A percentile compares a stretch with the other conserved stretches of the same genome.
These are phyloP conservation scores for Linnemannia elongata DNA, from an alignment of 192 early-diverging fungal species.

Conservation along the genomic window DNA sequence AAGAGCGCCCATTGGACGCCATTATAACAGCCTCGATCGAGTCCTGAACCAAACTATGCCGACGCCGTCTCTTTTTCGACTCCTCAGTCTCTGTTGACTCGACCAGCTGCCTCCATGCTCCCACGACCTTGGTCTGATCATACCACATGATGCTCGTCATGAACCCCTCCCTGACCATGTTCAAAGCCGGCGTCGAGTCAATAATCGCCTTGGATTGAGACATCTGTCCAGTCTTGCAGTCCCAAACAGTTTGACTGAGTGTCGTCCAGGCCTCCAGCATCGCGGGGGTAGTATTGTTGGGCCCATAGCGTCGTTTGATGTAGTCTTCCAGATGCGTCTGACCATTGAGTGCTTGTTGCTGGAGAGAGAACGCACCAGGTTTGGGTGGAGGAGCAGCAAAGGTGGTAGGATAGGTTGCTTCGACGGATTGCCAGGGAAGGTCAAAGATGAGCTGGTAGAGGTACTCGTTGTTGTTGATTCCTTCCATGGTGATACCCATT, in stretches of 20 bases:
- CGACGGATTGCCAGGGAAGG: conserved; percentile 46
- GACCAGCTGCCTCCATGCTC: conserved; percentile 13
- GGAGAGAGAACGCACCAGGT: conserved; percentile 1
- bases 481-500: conserved; percentile 55
- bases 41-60: conserved; percentile 4
- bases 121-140: conserved; percentile 7
- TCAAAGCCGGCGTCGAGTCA: conserved; percentile 24
- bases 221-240: conserved; percentile 6
- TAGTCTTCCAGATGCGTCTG: conserved; percentile 17
- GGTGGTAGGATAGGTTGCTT: conserved; percentile 12
- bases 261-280: conserved; percentile 31
- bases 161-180: conserved; percentile 23
- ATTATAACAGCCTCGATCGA: conserved; percentile 1
- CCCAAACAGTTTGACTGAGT: conserved; percentile 42
- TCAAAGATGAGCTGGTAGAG: conserved; percentile 48
- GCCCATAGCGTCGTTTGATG: conserved; percentile 40
- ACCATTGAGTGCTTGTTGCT: conserved; percentile 7
- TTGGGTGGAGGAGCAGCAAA: not conserved
- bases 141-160: conserved; percentile 16
- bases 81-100: conserved; percentile 27
- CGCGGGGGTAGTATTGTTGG: conserved; percentile 4
- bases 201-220: conserved; percentile 44
- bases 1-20: not conserved
- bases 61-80: conserved; percentile 9
- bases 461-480: conserved; percentile 57